Base-by-base conservation (phyloP, 306 rosid species). In the Medicago ruthenica region DNA sequence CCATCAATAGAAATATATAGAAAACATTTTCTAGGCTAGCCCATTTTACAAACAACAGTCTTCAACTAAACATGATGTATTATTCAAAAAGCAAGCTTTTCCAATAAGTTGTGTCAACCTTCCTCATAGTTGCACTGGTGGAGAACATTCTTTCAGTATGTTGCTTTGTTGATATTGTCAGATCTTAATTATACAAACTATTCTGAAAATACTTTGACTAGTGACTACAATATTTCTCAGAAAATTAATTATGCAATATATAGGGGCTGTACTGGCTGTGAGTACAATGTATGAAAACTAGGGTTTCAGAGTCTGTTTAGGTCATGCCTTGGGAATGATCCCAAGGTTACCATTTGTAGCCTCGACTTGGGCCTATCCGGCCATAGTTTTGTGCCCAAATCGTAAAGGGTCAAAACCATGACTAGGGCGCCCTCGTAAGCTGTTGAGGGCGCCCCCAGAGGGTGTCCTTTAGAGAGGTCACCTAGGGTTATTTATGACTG, bases 81-180 rank as follows among this genome's bases (percentile, higher is more conserved):
- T 51, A 14, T 59, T 64, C 55, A 58, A 59, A 24, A 72, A 9
- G 64, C 67, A 67, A 74, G 45, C 27, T 40, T 39, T 42, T 53
- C 74, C 62, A 67, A 39, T 18, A 47, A 24, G 27, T 73, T 50
- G 77, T 53, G 34, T 27, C 34, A 40, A 36, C 20, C 41, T 64
- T 36, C 54, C 57, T 37, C 37, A 39, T 54, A 57, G 36, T 51
- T 63, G 20, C 67, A 51, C 71, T 45, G 6, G 36, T 27, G 53
- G 11, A 39, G 7, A 70, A 37, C 31, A 73, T 61, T 68, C 73
- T 41, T 74, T 78, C 76, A 73, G 47, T 58, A 1, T 71, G 55
- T 45, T 76, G 39, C 51, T 72, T 9, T 42, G 45, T 60, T 27
- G 37, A 51, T 59, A 77, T 22, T 59, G 42, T 41, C 65, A 10